These are phyloP conservation scores for Podaxis rugospora DNA, from an alignment of 768 basidiomycete genomes.

Conservation along the genomic window DNA sequence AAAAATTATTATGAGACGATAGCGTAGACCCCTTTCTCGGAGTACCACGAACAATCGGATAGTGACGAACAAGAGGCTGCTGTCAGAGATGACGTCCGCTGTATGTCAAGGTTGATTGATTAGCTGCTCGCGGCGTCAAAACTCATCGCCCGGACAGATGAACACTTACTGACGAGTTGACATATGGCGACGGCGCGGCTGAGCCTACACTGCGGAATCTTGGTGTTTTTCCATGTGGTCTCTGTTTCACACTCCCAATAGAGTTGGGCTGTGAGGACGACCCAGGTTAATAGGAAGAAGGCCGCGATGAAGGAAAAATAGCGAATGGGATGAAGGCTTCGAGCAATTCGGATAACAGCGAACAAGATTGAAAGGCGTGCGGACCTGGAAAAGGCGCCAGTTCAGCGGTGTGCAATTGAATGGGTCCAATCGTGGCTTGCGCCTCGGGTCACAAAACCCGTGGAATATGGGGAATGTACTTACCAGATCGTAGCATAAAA, in stretches of 20 bases:
- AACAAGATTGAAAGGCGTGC: slow-evolving; percentile 20
- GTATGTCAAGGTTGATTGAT: not conserved
- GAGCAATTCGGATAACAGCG: slow-evolving; percentile 49
- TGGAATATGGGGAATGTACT: not conserved
- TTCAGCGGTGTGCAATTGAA: no score
- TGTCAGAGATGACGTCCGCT: slow-evolving; percentile 47
- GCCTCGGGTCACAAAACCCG: slow-evolving; percentile 23
- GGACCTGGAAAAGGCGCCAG: not conserved
- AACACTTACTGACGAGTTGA: slow-evolving; percentile 4
- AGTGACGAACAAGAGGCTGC: slow-evolving; percentile 40
- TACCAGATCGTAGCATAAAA: slow-evolving; percentile 39
- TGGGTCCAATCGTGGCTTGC: slow-evolving; percentile 41
- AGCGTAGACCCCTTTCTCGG: slow-evolving; percentile 31
- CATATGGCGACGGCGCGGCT: not conserved
- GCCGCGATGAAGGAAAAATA: slow-evolving; percentile 20
- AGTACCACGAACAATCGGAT: slow-evolving; percentile 39
- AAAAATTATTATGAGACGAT: slow-evolving; percentile 44
- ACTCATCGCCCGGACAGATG: not conserved
- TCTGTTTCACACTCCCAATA: slow-evolving; percentile 39
- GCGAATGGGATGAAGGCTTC: slow-evolving; percentile 8
- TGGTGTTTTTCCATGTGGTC: not conserved
- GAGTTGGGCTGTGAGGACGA: slow-evolving; percentile 38
- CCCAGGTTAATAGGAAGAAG: slow-evolving; percentile 23
- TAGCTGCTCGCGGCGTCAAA: not conserved
- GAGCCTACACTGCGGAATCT: not conserved